phyloP scores from a whole-genome alignment of 208 protist species.

The Acanthamoeba healyi region DNA sequence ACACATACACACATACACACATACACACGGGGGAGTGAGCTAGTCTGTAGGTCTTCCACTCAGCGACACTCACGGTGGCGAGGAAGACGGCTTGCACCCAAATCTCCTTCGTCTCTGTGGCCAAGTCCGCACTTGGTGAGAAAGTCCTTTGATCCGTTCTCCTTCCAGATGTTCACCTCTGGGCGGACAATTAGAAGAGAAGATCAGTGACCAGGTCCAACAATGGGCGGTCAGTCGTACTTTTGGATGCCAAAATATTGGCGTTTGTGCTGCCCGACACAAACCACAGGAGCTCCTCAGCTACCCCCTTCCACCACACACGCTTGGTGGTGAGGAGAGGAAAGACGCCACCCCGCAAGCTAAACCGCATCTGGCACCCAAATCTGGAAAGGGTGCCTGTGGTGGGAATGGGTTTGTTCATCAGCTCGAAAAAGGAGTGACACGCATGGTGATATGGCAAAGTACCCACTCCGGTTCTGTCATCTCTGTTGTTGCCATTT shows the following conservation, averaged over 20 bases:
- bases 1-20: too few relatives aligned
- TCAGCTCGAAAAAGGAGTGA: not conserved
- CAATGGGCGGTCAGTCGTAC: not conserved
- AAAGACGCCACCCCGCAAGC: conserved; percentile 94
- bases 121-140: conserved; percentile 95
- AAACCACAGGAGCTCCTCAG: conserved; percentile 99
- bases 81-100: conserved; percentile 76
- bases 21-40: too few relatives aligned
- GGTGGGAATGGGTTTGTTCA: not conserved
- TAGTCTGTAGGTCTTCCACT: too few relatives aligned
- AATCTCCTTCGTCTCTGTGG: conserved; percentile 96
- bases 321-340: conserved; percentile 98
- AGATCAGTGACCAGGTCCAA: not conserved
- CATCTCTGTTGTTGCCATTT: conserved; percentile 84
- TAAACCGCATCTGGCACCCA: conserved; percentile 97
- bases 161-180: conserved; percentile 98
- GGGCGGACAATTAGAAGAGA: not conserved
- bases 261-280: conserved; percentile 96
- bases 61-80: not conserved
- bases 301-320: conserved; percentile 98
- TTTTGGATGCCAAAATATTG: conserved; percentile 94
- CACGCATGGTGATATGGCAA: not conserved
- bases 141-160: conserved; percentile 97
- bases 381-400: conserved; percentile 94
- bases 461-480: conserved; percentile 96